These are phyloP conservation scores for Brassica nigra DNA, from an alignment of 345 rosid genomes.

Conservation along the genomic window DNA sequence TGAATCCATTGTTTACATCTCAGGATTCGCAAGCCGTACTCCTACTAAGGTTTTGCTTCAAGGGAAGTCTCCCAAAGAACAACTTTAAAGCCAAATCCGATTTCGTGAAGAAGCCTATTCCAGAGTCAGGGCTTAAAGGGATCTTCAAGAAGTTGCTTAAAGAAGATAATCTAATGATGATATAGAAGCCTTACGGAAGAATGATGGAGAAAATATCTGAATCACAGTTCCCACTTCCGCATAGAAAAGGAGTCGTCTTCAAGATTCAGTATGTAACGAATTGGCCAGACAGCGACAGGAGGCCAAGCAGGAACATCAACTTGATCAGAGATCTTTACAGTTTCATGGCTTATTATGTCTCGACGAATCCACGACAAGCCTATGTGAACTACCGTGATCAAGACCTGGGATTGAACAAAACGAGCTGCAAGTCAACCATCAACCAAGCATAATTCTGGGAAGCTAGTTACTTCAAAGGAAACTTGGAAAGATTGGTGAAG, in stretches of 20 bases:
- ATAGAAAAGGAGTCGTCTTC: slow-evolving; percentile 54
- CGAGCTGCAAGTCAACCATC: slow-evolving; percentile 8
- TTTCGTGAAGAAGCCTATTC: slow-evolving; percentile 47
- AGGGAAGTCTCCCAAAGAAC: slow-evolving; percentile 51
- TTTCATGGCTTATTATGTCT: slow-evolving; percentile 66
- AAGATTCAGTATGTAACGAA: slow-evolving; percentile 49
- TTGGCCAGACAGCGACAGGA: slow-evolving; percentile 47
- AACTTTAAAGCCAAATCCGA: slow-evolving; percentile 70
- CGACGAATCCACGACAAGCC: slow-evolving; percentile 51
- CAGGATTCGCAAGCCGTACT: slow-evolving; percentile 48
- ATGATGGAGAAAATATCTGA: slow-evolving; percentile 59
- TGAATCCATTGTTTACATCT: slow-evolving; percentile 58
- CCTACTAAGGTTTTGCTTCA: slow-evolving; percentile 52
- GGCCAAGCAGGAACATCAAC: slow-evolving; percentile 37
- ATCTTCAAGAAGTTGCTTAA: slow-evolving; percentile 49
- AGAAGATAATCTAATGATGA: slow-evolving; percentile 57
- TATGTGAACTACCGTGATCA: slow-evolving; percentile 72
- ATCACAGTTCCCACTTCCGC: slow-evolving; percentile 59
- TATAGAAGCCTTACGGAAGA: slow-evolving; percentile 78
- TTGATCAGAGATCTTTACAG: slow-evolving; percentile 51
- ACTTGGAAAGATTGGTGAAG: slow-evolving; percentile 53
- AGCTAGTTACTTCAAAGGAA: slow-evolving; percentile 50
- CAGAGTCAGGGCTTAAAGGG: slow-evolving; percentile 46
- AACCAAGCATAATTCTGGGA: slow-evolving; percentile 56
- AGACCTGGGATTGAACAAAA: slow-evolving; percentile 59